Evolutionary conservation across 257 asterid species (phyloP), one percentile per base, ranked within the genome.

Genomic region (Penstemon newberryi): DNA sequence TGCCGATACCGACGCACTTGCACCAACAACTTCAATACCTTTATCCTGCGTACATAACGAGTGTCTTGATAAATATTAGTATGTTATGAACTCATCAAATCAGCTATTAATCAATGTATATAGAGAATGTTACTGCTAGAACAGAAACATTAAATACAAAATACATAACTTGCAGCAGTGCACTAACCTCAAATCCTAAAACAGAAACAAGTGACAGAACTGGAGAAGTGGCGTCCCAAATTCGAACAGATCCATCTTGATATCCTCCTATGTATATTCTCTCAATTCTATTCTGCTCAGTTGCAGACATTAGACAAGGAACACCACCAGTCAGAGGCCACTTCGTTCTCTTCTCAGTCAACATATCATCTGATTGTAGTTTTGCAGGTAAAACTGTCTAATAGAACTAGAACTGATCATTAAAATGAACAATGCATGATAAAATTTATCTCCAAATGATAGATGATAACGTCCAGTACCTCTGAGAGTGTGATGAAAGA

Each of bases 191-290:
- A 75, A 73, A 62, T 65, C 63, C 78, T 47, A 89, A 70, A 70
- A 84, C 84, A 79, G 82, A 76, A 79, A 82, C 66, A 69, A 87
- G 85, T 45, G 87, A 84, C 72, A 91, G 71, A 70, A 86, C 83
- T 9, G 99, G 95, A 69, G 66, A 79, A 0, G 96, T 89, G 73
- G 96, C 95, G 78, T 94, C 94, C 96, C 96, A 94, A 66, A 94
- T 71, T 76, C 91, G 89, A 67, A 89, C 81, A 66, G 86, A 82
- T 77, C 99, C 97, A 77, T 91, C 96, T 73, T 87, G 87, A 87
- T 90, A 88, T 54, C 99, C 99, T 66, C 96, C 96, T 43, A 93
- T 69, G 75, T 87, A 86, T 63, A 90, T 80, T 80, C 88, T 87
- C 84, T 84, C 84, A 50, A 84, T 73, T 46, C 72, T 79, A 65